A percentile compares a stretch with the other conserved stretches of the same genome.
phyloP scores from a whole-genome alignment of 2,329 filamentous ascomycete genomes.

The Sodiomyces alkalinus region DNA sequence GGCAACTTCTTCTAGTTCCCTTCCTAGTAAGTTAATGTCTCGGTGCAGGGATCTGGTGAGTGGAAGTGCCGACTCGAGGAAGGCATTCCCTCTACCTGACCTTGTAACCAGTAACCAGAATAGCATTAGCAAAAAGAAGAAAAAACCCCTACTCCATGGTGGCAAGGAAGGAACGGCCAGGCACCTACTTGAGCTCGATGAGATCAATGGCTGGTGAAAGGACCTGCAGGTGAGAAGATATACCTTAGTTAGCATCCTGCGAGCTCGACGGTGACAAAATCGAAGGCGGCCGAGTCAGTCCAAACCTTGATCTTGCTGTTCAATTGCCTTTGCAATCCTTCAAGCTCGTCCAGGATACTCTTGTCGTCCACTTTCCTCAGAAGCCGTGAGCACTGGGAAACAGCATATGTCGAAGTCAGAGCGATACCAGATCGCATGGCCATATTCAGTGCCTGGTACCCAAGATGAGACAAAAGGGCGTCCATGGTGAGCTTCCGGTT shows the following conservation, averaged over 20 bases:
- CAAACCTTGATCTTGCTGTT: constrained; percentile 71
- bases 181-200: constrained; percentile 86
- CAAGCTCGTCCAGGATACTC: constrained; percentile 50
- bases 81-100: constrained; percentile 36
- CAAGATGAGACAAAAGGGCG: constrained; percentile 35
- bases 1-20: constrained; percentile 54
- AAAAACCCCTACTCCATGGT: no score
- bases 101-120: constrained; percentile 18
- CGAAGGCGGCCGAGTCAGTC: not conserved
- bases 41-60: constrained; percentile 71
- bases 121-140: no score
- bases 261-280: no score
- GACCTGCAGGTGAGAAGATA: constrained; percentile 51
- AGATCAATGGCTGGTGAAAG: constrained; percentile 84
- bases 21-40: constrained; percentile 69
- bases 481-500: constrained; percentile 45
- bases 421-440: constrained; percentile 78
- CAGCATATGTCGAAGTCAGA: constrained; percentile 72
- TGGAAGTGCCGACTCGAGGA: constrained; percentile 68
- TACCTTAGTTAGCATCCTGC: no score
- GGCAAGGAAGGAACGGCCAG: no score
- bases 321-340: constrained; percentile 54
- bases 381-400: constrained; percentile 65
- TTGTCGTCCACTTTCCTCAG: constrained; percentile 59
- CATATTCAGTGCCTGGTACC: constrained; percentile 73